Evolutionary conservation across 108 stramenopile genomes (phyloP), one percentile per base, ranked within the genome.

Genomic region (Conticribra guillardii): DNA sequence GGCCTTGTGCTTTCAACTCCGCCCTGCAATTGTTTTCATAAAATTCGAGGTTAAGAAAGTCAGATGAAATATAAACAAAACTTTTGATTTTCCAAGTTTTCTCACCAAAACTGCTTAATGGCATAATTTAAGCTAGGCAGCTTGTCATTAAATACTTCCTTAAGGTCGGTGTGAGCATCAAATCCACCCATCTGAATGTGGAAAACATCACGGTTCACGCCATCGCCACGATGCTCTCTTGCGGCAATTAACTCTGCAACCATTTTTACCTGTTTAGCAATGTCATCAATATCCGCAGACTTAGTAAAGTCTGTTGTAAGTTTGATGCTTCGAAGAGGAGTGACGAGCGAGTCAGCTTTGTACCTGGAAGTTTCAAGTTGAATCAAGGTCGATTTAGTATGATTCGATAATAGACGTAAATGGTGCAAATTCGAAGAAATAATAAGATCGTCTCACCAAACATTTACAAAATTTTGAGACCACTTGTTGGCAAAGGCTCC

Each of bases 121-220:
- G 67, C 76, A 51, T 54, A 18, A 29, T 77, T 63, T 8, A 77
- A 44, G 50, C 54, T 49, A 3, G 66, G 68, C 22, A 87, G 41
- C 18, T 47, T 67, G 4, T 21, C 21, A 2, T 50, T 47, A 45
- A 87, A 31, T 14, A 30, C 58, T 18, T 31, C 34, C 23, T 73
- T 72, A 34, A 86, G 33, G 3, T 80, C 55, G 45, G 51, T 37
- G 54, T 93, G 91, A 23, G 79, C 74, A 75, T 93, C 91, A 48
- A 60, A 93, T 17, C 81, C 81, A 23, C 87, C 84, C 32, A 89
- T 62, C 14, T 81, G 27, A 19, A 74, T 60, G 58, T 69, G 87
- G 52, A 93, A 87, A 7, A 85, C 74, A 71, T 89, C 86, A 4
- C 91, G 87, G 50, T 93, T 81, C 23, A 63, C 62, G 4, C 71